phyloP scores from a whole-genome alignment of 192 early-diverging fungal genomes.

The Backusella circina region DNA sequence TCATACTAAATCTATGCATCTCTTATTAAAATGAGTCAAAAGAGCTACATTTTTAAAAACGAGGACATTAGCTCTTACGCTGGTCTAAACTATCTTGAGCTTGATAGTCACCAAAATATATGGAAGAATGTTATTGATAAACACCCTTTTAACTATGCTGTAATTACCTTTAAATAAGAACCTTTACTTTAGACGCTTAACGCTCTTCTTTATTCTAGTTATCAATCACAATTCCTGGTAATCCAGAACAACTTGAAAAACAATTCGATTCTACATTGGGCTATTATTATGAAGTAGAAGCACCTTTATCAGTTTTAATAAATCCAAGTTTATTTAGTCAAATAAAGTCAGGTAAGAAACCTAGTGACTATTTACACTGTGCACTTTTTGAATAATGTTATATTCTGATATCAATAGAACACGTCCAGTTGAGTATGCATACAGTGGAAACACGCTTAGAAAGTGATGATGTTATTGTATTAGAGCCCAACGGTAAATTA shows the following conservation, averaged over 20 bases:
- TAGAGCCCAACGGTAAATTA: constrained; percentile 11
- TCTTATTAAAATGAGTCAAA: constrained; percentile 3
- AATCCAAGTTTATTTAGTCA: constrained; percentile 6
- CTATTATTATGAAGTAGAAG: constrained; percentile 19
- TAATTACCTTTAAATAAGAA: background rate
- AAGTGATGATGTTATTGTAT: constrained; percentile 17
- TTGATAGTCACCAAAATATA: background rate
- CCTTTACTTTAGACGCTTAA: background rate
- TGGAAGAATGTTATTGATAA: constrained; percentile 6
- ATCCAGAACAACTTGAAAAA: background rate
- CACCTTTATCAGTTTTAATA: constrained; percentile 5
- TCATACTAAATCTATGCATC: background rate
- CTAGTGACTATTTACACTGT: background rate
- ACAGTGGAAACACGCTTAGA: constrained; percentile 17
- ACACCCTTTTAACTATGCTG: constrained; percentile 24
- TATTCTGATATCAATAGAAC: background rate
- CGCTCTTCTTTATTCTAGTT: background rate
- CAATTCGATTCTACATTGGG: constrained; percentile 2
- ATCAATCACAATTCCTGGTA: constrained; percentile 8
- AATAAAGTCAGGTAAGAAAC: constrained; percentile 11
- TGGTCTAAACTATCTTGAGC: background rate
- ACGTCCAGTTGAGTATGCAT: constrained; percentile 10
- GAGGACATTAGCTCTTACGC: background rate
- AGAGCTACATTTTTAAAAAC: background rate
- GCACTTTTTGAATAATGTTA: too few species aligned